Conservation (phyloP, 139 green algal species). For the Edaphochlamys debaryana region DNA sequence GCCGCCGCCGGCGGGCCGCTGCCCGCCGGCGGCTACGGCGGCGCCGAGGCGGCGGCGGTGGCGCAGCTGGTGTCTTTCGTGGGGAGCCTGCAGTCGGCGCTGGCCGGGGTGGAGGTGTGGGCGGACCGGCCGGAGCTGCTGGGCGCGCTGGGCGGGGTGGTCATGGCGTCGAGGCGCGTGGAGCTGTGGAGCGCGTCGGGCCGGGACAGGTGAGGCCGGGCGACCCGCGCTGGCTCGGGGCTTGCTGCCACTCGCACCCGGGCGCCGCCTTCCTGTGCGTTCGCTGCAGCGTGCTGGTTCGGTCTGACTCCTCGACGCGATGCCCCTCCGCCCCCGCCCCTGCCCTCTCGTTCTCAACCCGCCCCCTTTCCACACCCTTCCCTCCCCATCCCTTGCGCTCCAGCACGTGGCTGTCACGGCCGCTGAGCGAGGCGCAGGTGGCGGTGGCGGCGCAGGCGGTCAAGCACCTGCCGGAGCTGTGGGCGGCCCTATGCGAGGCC, state of each 20-base stretch:
- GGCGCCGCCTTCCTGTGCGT: too few species aligned
- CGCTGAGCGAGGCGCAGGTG: conserved; percentile 20
- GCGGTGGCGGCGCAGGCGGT: conserved; percentile 13
- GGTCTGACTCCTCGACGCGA: too few species aligned
- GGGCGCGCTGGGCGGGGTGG: background rate
- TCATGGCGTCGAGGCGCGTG: background rate
- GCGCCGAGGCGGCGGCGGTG: conserved; percentile 7
- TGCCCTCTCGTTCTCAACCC: too few species aligned
- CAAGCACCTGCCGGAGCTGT: conserved; percentile 16
- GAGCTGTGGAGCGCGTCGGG: conserved; percentile 31
- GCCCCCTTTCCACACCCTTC: too few species aligned
- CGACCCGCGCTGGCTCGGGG: background rate
- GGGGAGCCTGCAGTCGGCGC: background rate
- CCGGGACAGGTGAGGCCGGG: conserved; percentile 14
- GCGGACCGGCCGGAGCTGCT: conserved; percentile 21
- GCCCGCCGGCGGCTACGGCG: conserved; percentile 3
- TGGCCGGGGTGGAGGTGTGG: conserved; percentile 30
- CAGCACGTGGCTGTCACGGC: conserved; percentile 32
- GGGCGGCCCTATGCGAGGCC: conserved; percentile 35
- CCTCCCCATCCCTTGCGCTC: too few species aligned
- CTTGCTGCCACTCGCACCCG: too few species aligned
- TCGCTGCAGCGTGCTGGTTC: too few species aligned
- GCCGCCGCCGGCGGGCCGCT: conserved; percentile 3
- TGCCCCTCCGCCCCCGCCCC: too few species aligned
- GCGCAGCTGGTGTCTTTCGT: conserved; percentile 1